phyloP scores from a whole-genome alignment of 2,329 filamentous ascomycete species.

The Penicillium nordicum region DNA sequence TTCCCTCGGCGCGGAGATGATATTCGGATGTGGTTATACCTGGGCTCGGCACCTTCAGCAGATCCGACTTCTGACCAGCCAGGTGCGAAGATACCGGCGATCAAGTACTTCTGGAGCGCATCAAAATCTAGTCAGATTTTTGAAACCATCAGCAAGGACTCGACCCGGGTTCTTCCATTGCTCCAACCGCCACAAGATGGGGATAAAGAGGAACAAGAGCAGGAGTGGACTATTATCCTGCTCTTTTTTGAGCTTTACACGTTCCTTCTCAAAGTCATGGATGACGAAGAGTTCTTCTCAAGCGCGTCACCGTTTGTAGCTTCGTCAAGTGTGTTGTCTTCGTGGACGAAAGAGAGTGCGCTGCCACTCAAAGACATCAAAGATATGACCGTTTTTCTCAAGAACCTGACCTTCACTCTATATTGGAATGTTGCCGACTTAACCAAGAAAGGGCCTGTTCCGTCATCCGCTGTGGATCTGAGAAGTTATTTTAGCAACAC shows the following conservation, averaged over 20 bases:
- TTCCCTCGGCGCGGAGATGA: slow-evolving; percentile 81
- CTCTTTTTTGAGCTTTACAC: slow-evolving; percentile 93
- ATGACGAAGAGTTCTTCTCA: slow-evolving; percentile 92
- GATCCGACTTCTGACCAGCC: slow-evolving; percentile 31
- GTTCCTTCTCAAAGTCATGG: slow-evolving; percentile 86
- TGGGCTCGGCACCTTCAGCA: slow-evolving; percentile 59
- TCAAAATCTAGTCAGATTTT: slow-evolving; percentile 58
- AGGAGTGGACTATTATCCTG: slow-evolving; percentile 84
- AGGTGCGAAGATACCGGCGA: slow-evolving; percentile 55
- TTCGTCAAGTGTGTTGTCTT: slow-evolving; percentile 50
- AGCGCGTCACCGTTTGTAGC: slow-evolving; percentile 48
- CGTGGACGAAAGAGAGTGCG: slow-evolving; percentile 60
- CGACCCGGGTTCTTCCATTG: slow-evolving; percentile 57
- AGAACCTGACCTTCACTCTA: slow-evolving; percentile 83
- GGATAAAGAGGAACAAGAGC: slow-evolving; percentile 45
- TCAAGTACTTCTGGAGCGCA: slow-evolving; percentile 81
- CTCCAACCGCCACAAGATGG: slow-evolving; percentile 44
- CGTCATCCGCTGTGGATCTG: slow-evolving; percentile 41
- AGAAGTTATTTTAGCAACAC: slow-evolving; percentile 45
- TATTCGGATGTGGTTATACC: slow-evolving; percentile 89
- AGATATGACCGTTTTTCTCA: slow-evolving; percentile 75
- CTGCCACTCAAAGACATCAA: slow-evolving; percentile 69
- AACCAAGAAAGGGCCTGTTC: slow-evolving; percentile 40
- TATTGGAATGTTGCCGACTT: slow-evolving; percentile 78
- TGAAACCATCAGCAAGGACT: slow-evolving; percentile 53